Base-by-base conservation (phyloP, 1,284 basidiomycete genomes). In the Trametes hirsuta region DNA sequence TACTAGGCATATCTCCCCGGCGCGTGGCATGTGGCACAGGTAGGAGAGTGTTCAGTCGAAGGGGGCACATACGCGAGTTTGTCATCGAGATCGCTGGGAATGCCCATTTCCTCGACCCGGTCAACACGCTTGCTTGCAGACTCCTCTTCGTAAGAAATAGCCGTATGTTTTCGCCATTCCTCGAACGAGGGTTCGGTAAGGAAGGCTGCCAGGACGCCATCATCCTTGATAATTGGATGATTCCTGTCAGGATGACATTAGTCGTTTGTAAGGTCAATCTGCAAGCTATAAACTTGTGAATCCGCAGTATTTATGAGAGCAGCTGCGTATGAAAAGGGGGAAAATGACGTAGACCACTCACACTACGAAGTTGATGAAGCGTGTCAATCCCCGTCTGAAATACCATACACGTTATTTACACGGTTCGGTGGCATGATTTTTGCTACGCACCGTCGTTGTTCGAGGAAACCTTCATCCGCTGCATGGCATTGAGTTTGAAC, bases 1-100 rank as follows among this genome's bases (percentile, higher is more conserved):
- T 22, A 14, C 45, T 52, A 58, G 40, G 5, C 12, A 30, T 18
- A 39, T 35, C 15, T 37, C 5, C 3, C 2, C 35, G 5, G 15
- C 35, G 15, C 34, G 15, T 3, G 9, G 10, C n/a, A n/a, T n/a
- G 24, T 15, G 30, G 8, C 14, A 12, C 30, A 24, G 12, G 5
- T 11, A 40, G 39, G 14, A 40, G 39, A 40, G 6, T 40, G 11
- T 44, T n/a, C 11, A 44, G 42, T 5, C 4, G 21, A n/a, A 25
- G 41, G 15, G 4, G 12, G 14, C 8, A 75, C 87, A 50, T 77
- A 94, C 87, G 81, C 79, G 48, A 97, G 84, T 73, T 95, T 95
- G 48, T 94, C 90, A 63, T 96, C 94, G 6, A 97, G 80, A 74
- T 97, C 94, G 61, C 90, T 87, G 2, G 95, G 95, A 60, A 97